A percentile compares a stretch with the other conserved stretches of the same genome.
Conservation (phyloP, 768 basidiomycete genomes). For the Boletus tomentosulus region DNA sequence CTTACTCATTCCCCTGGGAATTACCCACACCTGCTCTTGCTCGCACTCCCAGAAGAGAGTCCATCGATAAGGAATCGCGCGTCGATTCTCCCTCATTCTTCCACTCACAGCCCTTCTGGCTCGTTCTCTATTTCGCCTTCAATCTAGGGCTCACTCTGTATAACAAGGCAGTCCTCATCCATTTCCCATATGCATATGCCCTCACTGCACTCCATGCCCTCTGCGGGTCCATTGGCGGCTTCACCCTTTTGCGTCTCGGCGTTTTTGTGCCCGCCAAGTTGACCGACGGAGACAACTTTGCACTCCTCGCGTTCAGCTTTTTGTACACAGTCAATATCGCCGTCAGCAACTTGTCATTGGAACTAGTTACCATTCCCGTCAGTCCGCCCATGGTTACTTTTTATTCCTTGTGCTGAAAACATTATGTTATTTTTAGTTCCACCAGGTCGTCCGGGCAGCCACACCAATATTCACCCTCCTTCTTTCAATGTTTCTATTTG, state of each 20-base stretch:
- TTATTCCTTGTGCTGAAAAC: background rate
- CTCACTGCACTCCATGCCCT: conserved; percentile 90
- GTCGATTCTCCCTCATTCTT: conserved; percentile 18
- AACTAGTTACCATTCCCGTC: conserved; percentile 87
- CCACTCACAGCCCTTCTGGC: conserved; percentile 50
- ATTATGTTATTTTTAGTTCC: conserved; percentile 56
- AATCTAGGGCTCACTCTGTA: conserved; percentile 91
- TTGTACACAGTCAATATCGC: conserved; percentile 94
- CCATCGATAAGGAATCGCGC: conserved; percentile 4
- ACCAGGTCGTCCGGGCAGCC: conserved; percentile 92
- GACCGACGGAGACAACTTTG: conserved; percentile 46
- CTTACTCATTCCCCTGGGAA: conserved; percentile 19
- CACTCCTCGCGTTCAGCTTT: conserved; percentile 77
- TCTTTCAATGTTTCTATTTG: conserved; percentile 67
- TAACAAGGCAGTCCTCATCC: conserved; percentile 90
- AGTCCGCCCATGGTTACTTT: conserved; percentile 28
- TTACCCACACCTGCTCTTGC: conserved; percentile 12
- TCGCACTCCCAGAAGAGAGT: conserved; percentile 3
- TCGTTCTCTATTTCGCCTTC: conserved; percentile 80
- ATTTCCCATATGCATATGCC: conserved; percentile 94
- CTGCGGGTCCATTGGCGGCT: conserved; percentile 80
- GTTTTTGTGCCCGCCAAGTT: conserved; percentile 56
- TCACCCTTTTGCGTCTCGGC: conserved; percentile 53
- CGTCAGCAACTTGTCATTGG: conserved; percentile 87
- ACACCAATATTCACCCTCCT: conserved; percentile 90